Evolutionary conservation across 345 rosid genomes (phyloP).

Genomic region (Turritis glabra): DNA sequence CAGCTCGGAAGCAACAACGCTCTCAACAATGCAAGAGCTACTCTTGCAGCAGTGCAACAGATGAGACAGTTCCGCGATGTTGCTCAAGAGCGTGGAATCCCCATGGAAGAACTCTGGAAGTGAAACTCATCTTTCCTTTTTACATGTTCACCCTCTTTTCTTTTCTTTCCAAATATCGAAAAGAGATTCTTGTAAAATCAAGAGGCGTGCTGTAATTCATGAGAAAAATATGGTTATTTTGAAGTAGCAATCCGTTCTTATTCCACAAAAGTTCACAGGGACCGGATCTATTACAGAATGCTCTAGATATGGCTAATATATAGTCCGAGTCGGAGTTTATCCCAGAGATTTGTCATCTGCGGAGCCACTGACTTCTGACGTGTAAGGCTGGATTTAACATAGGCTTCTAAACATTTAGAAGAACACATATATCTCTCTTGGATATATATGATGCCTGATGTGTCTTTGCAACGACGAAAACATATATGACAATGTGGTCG

Average conservation of each 20-base stretch:
- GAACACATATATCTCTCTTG: no score
- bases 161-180: neutral
- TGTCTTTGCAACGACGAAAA: neutral
- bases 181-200: conserved; percentile 30
- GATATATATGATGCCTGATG: neutral
- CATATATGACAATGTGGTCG: neutral
- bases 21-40: conserved; percentile 93
- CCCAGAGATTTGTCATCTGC: no score
- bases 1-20: conserved; percentile 77
- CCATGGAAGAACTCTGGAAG: conserved; percentile 91
- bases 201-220: conserved; percentile 26
- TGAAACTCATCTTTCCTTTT: conserved; percentile 40
- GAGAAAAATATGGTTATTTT: conserved; percentile 26
- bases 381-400: no score
- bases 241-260: conserved; percentile 4
- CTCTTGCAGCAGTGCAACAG: conserved; percentile 71
- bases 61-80: conserved; percentile 86
- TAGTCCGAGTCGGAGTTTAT: no score
- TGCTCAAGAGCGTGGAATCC: conserved; percentile 85
- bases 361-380: no score
- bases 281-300: neutral
- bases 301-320: neutral
- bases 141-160: conserved; percentile 1
- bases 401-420: no score
- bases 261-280: neutral